Percentiles rank a stretch among this genome's conserved stretches.
Evolutionary conservation across 2,329 filamentous ascomycete genomes (phyloP).

Genomic region (Paramyrothecium sp.): DNA sequence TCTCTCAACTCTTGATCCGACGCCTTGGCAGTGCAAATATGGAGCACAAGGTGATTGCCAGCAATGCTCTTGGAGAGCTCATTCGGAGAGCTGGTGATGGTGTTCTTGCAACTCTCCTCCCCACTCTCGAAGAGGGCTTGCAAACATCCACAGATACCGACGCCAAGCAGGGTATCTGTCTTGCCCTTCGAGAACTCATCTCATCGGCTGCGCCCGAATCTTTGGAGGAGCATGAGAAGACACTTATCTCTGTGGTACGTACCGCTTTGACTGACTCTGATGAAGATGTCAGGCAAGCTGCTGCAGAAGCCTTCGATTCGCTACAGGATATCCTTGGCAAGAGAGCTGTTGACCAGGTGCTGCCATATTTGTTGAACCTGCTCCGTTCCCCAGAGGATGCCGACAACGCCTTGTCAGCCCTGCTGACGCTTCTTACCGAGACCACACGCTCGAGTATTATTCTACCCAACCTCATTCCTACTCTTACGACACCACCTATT

Average conservation of each 20-base stretch:
- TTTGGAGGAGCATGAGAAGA: conserved; percentile 92
- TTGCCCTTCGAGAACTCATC: conserved; percentile 92
- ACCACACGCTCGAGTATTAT: conserved; percentile 94
- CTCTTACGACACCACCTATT: conserved; percentile 85
- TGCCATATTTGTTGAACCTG: conserved; percentile 89
- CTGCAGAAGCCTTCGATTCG: conserved; percentile 95
- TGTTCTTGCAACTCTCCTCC: conserved; percentile 82
- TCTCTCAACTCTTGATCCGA: conserved; percentile 92
- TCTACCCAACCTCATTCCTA: conserved; percentile 91
- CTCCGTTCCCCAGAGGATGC: conserved; percentile 82
- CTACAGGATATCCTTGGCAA: conserved; percentile 93
- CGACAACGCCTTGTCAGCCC: conserved; percentile 86
- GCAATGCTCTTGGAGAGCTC: conserved; percentile 92
- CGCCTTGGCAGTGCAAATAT: conserved; percentile 93
- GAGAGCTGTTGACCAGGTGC: conserved; percentile 89
- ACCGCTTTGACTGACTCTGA: conserved; percentile 89
- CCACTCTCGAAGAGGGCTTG: conserved; percentile 88
- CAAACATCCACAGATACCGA: conserved; percentile 87
- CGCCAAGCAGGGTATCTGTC: conserved; percentile 94
- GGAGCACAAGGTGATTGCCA: conserved; percentile 98
- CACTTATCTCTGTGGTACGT: conserved; percentile 88
- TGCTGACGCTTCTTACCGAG: conserved; percentile 92
- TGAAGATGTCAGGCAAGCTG: conserved; percentile 87
- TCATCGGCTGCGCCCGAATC: conserved; percentile 83
- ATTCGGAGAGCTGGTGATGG: conserved; percentile 96